Conservation (phyloP, 1,284 basidiomycete genomes). For the Cystobasidium sp. region DNA sequence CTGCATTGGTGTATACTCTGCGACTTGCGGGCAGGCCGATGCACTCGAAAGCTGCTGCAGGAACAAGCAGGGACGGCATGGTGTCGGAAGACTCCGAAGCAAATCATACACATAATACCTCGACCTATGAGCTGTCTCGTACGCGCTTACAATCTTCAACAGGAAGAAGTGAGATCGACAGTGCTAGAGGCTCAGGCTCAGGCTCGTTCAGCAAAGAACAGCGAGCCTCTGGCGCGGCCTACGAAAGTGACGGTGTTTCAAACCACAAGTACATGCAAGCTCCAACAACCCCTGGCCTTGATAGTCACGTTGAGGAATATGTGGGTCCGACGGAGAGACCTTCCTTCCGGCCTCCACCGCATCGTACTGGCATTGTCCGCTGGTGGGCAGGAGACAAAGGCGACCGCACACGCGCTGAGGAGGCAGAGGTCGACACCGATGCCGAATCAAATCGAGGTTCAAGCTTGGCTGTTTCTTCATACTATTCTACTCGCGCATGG, state of each 20-base stretch:
- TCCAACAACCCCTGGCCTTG: slow-evolving; percentile 16
- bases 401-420: slow-evolving; percentile 6
- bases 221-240: neutral
- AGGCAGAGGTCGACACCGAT: slow-evolving; percentile 4
- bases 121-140: slow-evolving; percentile 13
- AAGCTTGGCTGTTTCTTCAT: slow-evolving; percentile 5
- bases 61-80: neutral
- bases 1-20: slow-evolving; percentile 40
- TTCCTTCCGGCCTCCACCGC: slow-evolving; percentile 2
- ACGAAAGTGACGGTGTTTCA: neutral
- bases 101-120: neutral
- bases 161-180: slow-evolving; percentile 13
- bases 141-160: slow-evolving; percentile 13
- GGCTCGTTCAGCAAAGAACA: slow-evolving; percentile 6
- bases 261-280: slow-evolving; percentile 20
- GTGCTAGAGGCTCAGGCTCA: neutral
- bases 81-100: neutral
- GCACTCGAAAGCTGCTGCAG: neutral
- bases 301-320: neutral
- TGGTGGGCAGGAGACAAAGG: slow-evolving; percentile 44
- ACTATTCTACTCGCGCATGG: slow-evolving; percentile 31
- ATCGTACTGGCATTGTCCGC: slow-evolving; percentile 15
- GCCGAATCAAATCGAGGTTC: neutral
- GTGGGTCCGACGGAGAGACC: neutral
- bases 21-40: slow-evolving; percentile 18